Base-by-base conservation (phyloP, 352 stramenopile genomes). In the Pythium dissotocum region DNA sequence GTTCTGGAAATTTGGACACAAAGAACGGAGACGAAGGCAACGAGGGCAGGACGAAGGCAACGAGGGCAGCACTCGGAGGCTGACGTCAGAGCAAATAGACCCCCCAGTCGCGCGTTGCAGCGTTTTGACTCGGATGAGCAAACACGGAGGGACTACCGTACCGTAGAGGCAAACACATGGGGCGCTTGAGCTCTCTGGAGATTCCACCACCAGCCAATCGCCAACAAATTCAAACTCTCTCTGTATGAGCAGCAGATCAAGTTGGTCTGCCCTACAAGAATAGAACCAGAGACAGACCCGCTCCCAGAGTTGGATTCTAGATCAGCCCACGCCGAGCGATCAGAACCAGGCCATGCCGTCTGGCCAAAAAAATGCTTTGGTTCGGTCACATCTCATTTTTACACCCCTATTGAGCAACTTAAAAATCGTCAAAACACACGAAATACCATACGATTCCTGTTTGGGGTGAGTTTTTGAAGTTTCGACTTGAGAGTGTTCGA, bases 261-360 rank as follows among this genome's bases (percentile, higher is more conserved):
- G 42, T 49, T 49, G 14, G 5, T 26, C 42, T 6, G n/a, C 48
- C 8, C 24, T n/a, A 9, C 13, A 58, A 58, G 53, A 58, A 60
- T 38, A 21, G 62, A 68, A 35, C 9, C 53, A 68, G 62, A 68
- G 62, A 68, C 62, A 68, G 62, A 68, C 62, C 62, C 8, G 24
- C 28, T 49, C 7, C 18, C 12, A 28, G 62, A 68, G 62, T 68
- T 21, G 62, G 40, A 68, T 35, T 2, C 2, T 21, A 36, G 53
- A 61, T 62, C 62, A 61, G 54, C 40, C 53, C 61, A 68, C 62
- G 54, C 62, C 55, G 40, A 38, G n/a, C 40, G 40, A 62, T 58
- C 62, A 62, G 51, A 67, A 67, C 38, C 52, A 58, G 51, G 49
- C 35, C 60, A 66, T 14, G 35, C 12, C 35, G 49, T 33, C 16